phyloP scores from a whole-genome alignment of 257 asterid genomes.

The Orobanche coerulescens region DNA sequence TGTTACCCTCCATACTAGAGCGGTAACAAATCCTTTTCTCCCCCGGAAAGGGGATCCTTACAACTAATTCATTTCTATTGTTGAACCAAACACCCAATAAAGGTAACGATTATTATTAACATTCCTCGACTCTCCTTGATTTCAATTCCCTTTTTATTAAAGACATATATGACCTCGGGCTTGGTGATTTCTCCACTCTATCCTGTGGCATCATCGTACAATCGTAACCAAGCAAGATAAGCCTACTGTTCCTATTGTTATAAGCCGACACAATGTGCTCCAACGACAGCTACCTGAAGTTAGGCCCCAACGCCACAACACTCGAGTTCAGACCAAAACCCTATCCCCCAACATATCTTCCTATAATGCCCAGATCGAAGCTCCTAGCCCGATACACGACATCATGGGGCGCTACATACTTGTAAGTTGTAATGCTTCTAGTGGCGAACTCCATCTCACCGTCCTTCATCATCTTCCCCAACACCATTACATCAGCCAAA shows the following conservation, averaged over 20 bases:
- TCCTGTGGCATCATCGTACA: conserved; percentile 84
- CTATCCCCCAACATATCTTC: conserved; percentile 89
- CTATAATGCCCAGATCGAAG: conserved; percentile 55
- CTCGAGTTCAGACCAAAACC: conserved; percentile 58
- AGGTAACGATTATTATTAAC: too few species aligned
- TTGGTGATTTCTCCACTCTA: conserved; percentile 58
- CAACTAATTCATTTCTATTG: too few species aligned
- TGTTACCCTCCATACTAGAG: too few species aligned
- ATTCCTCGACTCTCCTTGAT: too few species aligned
- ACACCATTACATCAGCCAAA: conserved; percentile 58
- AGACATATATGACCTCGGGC: too few species aligned
- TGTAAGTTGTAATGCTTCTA: conserved; percentile 83
- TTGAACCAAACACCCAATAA: too few species aligned
- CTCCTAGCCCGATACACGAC: conserved; percentile 82
- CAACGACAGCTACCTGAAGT: conserved; percentile 57
- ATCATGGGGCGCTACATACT: conserved; percentile 69
- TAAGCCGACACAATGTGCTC: conserved; percentile 63
- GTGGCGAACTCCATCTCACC: conserved; percentile 66
- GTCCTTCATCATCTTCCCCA: conserved; percentile 49
- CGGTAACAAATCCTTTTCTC: too few species aligned
- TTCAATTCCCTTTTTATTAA: too few species aligned
- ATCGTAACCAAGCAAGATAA: conserved; percentile 71
- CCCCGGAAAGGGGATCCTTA: too few species aligned
- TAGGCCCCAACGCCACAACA: conserved; percentile 68
- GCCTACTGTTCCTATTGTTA: conserved; percentile 40